phyloP scores from a whole-genome alignment of 352 stramenopile species.

The Globisporangium emineosum region DNA sequence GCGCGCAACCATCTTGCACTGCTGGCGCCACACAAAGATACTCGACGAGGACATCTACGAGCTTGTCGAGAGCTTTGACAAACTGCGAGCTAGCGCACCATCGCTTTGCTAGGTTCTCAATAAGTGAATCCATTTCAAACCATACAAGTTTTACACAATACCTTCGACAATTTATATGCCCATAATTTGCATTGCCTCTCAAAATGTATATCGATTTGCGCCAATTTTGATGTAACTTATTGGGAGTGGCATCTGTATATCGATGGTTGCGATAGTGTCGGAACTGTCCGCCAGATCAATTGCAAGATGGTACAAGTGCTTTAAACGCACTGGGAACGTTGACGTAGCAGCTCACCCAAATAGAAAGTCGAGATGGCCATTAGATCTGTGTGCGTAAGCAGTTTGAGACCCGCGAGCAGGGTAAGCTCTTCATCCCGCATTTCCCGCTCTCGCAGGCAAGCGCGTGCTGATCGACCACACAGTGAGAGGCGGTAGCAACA shows the following conservation, averaged over 20 bases:
- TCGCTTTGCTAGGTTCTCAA: slow-evolving; percentile 1
- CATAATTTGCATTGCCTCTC: too few species aligned
- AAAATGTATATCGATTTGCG: too few species aligned
- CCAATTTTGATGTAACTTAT: too few species aligned
- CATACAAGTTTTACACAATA: too few species aligned
- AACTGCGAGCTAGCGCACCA: not conserved
- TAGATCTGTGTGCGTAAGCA: too few species aligned
- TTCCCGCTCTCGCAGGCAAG: slow-evolving; percentile 43
- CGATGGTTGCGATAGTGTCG: not conserved
- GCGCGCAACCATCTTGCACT: slow-evolving; percentile 1
- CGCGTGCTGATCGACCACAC: slow-evolving; percentile 32
- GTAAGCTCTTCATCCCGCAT: slow-evolving; percentile 40
- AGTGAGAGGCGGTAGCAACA: slow-evolving; percentile 46
- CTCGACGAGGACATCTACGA: slow-evolving; percentile 11
- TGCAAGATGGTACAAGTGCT: not conserved
- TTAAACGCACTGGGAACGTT: not conserved
- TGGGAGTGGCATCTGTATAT: too few species aligned
- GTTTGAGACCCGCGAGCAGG: slow-evolving; percentile 31
- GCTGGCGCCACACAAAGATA: slow-evolving; percentile 8
- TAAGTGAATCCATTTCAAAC: not conserved
- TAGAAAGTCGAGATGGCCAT: not conserved
- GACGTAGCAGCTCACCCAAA: not conserved
- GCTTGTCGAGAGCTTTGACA: slow-evolving; percentile 2
- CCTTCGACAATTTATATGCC: too few species aligned
- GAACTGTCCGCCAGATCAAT: not conserved